These are phyloP conservation scores for Macrolepiota dolichaula DNA, from an alignment of 768 basidiomycete genomes.

Conservation along the genomic window DNA sequence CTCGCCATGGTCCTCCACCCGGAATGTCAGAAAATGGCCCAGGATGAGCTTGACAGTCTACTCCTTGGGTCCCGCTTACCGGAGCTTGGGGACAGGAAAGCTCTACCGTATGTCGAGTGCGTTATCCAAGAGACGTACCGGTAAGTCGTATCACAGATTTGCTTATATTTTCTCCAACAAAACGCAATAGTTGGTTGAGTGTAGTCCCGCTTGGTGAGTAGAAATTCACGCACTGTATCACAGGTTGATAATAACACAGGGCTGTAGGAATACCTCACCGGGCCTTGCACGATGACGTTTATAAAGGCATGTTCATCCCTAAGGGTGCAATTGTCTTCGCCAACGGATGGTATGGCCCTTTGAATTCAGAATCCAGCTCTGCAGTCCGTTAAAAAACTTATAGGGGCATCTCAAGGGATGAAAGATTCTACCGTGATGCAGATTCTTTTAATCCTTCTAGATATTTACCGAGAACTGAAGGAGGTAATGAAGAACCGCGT, in stretches of 20 bases:
- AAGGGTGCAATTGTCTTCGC: conserved; percentile 60
- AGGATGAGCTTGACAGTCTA: conserved; percentile 61
- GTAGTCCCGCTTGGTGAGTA: conserved; percentile 1
- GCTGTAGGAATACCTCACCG: conserved; percentile 57
- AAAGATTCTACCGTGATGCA: conserved; percentile 45
- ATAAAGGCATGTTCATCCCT: conserved; percentile 53
- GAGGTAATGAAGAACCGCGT: not conserved
- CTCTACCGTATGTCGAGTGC: conserved; percentile 56
- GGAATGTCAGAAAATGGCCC: conserved; percentile 51
- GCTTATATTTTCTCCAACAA: conserved; percentile 33
- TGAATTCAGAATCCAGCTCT: too few species aligned
- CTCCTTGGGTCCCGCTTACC: conserved; percentile 57
- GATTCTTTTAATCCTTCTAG: conserved; percentile 52
- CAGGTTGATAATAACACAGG: not conserved
- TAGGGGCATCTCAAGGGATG: conserved; percentile 48
- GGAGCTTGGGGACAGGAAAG: conserved; percentile 48
- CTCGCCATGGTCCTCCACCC: conserved; percentile 67
- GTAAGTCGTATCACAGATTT: conserved; percentile 46
- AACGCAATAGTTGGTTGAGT: not conserved
- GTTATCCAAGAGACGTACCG: conserved; percentile 53
- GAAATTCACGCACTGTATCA: not conserved
- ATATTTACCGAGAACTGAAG: conserved; percentile 27
- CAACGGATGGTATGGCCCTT: conserved; percentile 50
- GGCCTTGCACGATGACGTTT: conserved; percentile 61
- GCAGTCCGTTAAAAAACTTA: not conserved